These are phyloP conservation scores for Micractinium conductrix DNA, from an alignment of 139 green algal species.

Conservation along the genomic window DNA sequence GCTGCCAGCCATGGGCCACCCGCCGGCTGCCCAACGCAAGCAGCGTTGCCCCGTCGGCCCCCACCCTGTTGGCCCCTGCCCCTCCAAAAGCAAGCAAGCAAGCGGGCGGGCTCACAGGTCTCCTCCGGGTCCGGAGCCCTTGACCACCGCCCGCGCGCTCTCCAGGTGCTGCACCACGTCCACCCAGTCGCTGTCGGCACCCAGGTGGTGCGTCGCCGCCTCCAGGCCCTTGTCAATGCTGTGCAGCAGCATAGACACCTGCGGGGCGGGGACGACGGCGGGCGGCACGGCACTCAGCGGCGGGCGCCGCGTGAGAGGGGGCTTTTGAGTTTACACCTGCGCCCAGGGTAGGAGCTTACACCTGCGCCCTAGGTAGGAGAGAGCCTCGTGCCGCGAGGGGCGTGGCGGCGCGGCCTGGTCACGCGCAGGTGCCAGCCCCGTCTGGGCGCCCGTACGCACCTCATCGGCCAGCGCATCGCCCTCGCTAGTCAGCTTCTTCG, in stretches of 20 bases:
- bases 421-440: too few relatives aligned
- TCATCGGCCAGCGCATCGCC: constrained; percentile 75
- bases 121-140: constrained; percentile 70
- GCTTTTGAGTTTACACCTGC: background rate
- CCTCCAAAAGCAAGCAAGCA: too few relatives aligned
- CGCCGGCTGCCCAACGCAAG: too few relatives aligned
- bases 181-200: background rate
- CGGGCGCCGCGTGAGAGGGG: too few relatives aligned
- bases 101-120: constrained; percentile 64
- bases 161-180: constrained; percentile 46
- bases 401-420: too few relatives aligned
- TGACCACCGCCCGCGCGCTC: constrained; percentile 51
- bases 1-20: too few relatives aligned
- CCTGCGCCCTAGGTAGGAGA: too few relatives aligned
- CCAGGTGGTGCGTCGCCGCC: background rate
- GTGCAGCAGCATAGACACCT: constrained; percentile 3
- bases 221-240: constrained; percentile 7
- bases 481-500: constrained; percentile 69
- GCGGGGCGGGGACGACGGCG: background rate
- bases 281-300: too few relatives aligned
- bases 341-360: too few relatives aligned
- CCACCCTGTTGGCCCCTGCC: too few relatives aligned
- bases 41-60: too few relatives aligned
- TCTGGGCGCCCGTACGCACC: constrained; percentile 48
- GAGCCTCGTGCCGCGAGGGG: too few relatives aligned